phyloP scores from a whole-genome alignment of 2,329 filamentous ascomycete species.

The Pseudocercospora vitis region DNA sequence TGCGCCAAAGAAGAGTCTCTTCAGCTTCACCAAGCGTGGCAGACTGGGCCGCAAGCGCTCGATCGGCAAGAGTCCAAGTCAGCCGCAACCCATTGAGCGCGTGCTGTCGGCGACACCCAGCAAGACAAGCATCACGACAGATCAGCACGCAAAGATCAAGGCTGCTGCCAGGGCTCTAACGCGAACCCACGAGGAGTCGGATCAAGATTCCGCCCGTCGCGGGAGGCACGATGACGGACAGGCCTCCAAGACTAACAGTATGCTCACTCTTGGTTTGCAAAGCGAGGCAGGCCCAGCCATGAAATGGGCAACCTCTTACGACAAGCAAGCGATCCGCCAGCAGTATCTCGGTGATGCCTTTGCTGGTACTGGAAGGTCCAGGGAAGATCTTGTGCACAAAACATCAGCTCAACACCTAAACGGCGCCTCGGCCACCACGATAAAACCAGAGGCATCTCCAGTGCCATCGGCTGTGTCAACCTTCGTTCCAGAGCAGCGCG shows the following conservation, averaged over 20 bases:
- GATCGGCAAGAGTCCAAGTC: constrained; percentile 53
- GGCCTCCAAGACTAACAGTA: constrained; percentile 77
- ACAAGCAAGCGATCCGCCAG: constrained; percentile 80
- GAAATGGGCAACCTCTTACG: constrained; percentile 96
- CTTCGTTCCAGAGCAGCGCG: constrained; percentile 11
- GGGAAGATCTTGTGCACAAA: constrained; percentile 31
- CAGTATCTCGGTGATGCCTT: constrained; percentile 77
- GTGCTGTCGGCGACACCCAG: constrained; percentile 58
- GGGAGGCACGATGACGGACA: constrained; percentile 56
- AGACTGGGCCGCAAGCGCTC: constrained; percentile 70
- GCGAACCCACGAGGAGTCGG: constrained; percentile 49
- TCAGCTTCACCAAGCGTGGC: constrained; percentile 75
- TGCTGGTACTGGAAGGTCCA: constrained; percentile 54
- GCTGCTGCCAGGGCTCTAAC: constrained; percentile 84
- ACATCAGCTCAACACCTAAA: constrained; percentile 34
- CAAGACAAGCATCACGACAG: constrained; percentile 81
- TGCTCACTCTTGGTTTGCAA: constrained; percentile 84
- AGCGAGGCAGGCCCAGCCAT: constrained; percentile 88
- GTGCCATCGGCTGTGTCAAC: constrained; percentile 7
- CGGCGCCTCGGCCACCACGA: constrained; percentile 5
- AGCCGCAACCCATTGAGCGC: constrained; percentile 40
- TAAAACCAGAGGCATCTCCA: constrained; percentile 14
- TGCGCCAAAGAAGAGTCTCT: constrained; percentile 86
- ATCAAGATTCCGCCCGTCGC: constrained; percentile 51
- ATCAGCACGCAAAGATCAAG: constrained; percentile 91